Evolutionary conservation across 192 early-diverging fungal genomes (phyloP).

Genomic region (Coemansia sp.): DNA sequence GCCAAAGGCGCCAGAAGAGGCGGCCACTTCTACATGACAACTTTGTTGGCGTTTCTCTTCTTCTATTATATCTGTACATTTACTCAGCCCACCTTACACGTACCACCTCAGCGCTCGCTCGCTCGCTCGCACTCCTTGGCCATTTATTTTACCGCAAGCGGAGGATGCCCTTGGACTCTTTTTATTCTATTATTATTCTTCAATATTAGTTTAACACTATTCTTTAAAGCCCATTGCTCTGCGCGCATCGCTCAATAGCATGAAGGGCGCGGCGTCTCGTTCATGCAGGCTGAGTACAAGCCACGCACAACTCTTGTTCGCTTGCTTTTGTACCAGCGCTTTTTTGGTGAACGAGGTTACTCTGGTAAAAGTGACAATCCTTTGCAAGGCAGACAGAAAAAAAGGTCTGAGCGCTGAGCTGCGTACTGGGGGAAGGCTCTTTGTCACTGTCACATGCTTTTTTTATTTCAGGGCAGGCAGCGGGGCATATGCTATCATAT

Average conservation of each 20-base stretch:
- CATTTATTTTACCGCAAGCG: too few relatives aligned
- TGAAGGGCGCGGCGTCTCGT: background rate
- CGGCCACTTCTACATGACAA: background rate
- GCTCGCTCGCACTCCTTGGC: too few relatives aligned
- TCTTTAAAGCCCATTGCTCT: background rate
- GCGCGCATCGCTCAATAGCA: background rate
- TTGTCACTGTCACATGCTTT: background rate
- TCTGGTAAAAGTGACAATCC: background rate
- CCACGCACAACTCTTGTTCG: background rate
- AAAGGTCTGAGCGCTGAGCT: too few relatives aligned
- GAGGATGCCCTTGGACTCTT: too few relatives aligned
- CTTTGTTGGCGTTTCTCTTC: background rate
- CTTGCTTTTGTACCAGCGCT: too few relatives aligned
- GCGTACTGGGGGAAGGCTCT: too few relatives aligned
- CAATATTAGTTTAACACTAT: background rate
- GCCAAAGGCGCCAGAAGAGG: background rate
- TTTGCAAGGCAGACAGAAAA: background rate
- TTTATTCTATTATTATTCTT: background rate
- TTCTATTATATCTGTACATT: background rate
- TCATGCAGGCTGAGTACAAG: conserved; percentile 7
- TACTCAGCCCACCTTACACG: background rate
- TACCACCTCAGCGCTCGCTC: background rate
- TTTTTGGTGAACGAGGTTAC: too few relatives aligned
- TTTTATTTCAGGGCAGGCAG: background rate
- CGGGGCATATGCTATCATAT: conserved; percentile 2